phyloP scores from a whole-genome alignment of 2,329 filamentous ascomycete species.

The Neonectria magnoliae region DNA sequence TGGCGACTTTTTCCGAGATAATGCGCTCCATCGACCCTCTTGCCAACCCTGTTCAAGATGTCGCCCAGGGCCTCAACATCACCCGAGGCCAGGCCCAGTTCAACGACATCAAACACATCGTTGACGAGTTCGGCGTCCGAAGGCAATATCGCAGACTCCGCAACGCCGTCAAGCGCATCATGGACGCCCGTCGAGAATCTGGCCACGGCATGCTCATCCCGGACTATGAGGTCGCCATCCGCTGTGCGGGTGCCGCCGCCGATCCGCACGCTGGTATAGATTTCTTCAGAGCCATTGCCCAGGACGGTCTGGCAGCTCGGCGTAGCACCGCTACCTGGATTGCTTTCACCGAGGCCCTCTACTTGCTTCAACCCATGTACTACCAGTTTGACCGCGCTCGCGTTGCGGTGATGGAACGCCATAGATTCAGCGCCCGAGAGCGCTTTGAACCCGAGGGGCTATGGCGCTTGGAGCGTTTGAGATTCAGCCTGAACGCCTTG shows the following conservation, averaged over 20 bases:
- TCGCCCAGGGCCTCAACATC: conserved; percentile 53
- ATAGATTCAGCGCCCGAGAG: conserved; percentile 45
- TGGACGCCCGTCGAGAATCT: conserved; percentile 44
- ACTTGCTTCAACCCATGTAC: conserved; percentile 57
- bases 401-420: conserved; percentile 53
- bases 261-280: conserved; percentile 48
- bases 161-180: conserved; percentile 47
- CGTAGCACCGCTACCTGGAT: conserved; percentile 50
- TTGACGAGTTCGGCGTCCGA: conserved; percentile 59
- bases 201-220: conserved; percentile 45
- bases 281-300: conserved; percentile 47
- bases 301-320: conserved; percentile 39
- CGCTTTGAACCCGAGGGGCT: conserved; percentile 29
- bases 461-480: conserved; percentile 44
- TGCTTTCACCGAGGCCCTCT: conserved; percentile 61
- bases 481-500: conserved; percentile 44
- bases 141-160: conserved; percentile 52
- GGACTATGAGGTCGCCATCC: conserved; percentile 58
- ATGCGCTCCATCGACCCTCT: conserved; percentile 70
- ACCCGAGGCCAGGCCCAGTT: conserved; percentile 52
- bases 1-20: conserved; percentile 70
- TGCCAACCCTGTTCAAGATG: conserved; percentile 59
- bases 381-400: conserved; percentile 56
- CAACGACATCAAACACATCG: conserved; percentile 48
- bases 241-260: conserved; percentile 58